Conservation (phyloP, 1,139 yeast genomes). For the Groenewaldozyma auringiensis region DNA sequence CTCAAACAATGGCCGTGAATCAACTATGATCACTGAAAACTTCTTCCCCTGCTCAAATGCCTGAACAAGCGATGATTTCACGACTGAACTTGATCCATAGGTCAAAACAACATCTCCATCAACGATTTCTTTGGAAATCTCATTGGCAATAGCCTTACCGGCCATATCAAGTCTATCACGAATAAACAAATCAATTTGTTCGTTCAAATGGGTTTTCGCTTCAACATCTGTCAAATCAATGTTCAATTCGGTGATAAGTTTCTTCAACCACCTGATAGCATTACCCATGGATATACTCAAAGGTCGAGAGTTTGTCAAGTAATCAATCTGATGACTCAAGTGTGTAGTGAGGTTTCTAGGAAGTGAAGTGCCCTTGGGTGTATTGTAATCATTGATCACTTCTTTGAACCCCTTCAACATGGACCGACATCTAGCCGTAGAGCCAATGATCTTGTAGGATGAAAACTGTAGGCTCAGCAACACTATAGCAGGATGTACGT, state of each 20-base stretch:
- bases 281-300: slow-evolving; percentile 94
- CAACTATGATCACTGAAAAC: slow-evolving; percentile 80
- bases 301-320: slow-evolving; percentile 85
- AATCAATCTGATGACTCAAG: slow-evolving; percentile 90
- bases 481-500: slow-evolving; percentile 82
- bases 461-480: slow-evolving; percentile 75
- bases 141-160: slow-evolving; percentile 73
- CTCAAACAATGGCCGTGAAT: slow-evolving; percentile 93
- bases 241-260: slow-evolving; percentile 68
- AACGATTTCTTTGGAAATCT: slow-evolving; percentile 69
- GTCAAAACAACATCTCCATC: slow-evolving; percentile 78
- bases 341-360: slow-evolving; percentile 85
- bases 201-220: slow-evolving; percentile 62
- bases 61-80: slow-evolving; percentile 63
- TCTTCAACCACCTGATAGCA: slow-evolving; percentile 95
- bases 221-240: slow-evolving; percentile 63
- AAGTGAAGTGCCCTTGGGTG: slow-evolving; percentile 80
- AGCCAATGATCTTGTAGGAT: slow-evolving; percentile 81
- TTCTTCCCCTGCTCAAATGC: slow-evolving; percentile 58
- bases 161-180: slow-evolving; percentile 80
- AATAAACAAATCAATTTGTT: slow-evolving; percentile 70
- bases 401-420: slow-evolving; percentile 81
- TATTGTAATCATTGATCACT: slow-evolving; percentile 70
- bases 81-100: slow-evolving; percentile 81
- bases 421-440: slow-evolving; percentile 73